Conservation (phyloP, 164 flowering plant species). For the Umbellularia californica region DNA sequence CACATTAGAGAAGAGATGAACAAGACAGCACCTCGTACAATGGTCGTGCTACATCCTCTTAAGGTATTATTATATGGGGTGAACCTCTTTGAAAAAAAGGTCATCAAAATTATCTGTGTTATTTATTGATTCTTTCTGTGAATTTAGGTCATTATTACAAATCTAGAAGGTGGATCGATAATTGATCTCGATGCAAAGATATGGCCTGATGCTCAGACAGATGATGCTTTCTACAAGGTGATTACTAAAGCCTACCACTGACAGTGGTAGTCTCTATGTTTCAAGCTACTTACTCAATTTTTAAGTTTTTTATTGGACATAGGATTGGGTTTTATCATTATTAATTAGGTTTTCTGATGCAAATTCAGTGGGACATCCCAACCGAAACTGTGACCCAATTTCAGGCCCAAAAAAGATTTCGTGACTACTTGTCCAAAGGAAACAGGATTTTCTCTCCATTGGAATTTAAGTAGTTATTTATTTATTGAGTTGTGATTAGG, state of each 20-base stretch:
- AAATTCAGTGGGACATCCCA: too few relatives aligned
- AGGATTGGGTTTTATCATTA: too few relatives aligned
- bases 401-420: too few relatives aligned
- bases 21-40: constrained; percentile 68
- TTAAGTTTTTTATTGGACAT: too few relatives aligned
- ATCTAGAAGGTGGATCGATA: constrained; percentile 50
- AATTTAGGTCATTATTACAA: constrained; percentile 81
- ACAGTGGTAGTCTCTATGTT: not conserved
- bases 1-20: constrained; percentile 93
- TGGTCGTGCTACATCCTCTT: constrained; percentile 91
- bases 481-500: too few relatives aligned
- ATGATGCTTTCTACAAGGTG: constrained; percentile 81
- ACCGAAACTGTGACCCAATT: too few relatives aligned
- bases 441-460: too few relatives aligned
- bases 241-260: not conserved
- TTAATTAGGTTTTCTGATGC: too few relatives aligned
- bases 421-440: too few relatives aligned
- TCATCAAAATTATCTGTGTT: not conserved
- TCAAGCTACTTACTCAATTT: not conserved
- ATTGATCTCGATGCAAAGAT: constrained; percentile 77
- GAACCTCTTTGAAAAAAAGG: not conserved
- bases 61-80: constrained; percentile 43
- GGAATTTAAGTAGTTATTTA: too few relatives aligned
- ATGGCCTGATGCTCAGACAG: constrained; percentile 88
- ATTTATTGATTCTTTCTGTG: constrained; percentile 13